Evolutionary conservation across 169 alveolate species (phyloP).

Genomic region (Eimeria praecox): DNA sequence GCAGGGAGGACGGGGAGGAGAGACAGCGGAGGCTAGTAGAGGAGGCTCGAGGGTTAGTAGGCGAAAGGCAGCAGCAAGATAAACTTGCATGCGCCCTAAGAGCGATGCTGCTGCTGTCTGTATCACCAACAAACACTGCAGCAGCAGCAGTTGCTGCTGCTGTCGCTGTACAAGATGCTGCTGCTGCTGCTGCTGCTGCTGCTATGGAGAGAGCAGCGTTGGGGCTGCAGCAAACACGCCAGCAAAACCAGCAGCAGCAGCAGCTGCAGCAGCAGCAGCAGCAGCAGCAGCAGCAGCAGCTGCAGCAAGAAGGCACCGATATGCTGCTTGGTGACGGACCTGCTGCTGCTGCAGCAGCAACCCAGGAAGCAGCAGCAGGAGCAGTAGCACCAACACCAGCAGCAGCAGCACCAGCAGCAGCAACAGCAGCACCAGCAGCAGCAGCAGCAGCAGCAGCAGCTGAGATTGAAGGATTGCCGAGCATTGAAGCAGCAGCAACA

Average conservation of each 20-base stretch:
- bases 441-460: neutral
- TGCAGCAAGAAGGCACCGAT: neutral
- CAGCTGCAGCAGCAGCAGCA: neutral
- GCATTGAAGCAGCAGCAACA: neutral
- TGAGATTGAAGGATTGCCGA: too few relatives aligned
- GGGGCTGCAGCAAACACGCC: neutral
- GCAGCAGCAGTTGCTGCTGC: slow-evolving; percentile 18
- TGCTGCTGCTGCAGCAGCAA: slow-evolving; percentile 6
- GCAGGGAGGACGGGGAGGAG: neutral
- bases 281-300: neutral
- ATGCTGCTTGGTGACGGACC: neutral
- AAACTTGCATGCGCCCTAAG: slow-evolving; percentile 96
- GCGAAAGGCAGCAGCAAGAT: slow-evolving; percentile 95
- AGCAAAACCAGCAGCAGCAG: neutral
- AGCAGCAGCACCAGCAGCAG: too few relatives aligned
- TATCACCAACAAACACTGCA: neutral
- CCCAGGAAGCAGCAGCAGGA: neutral
- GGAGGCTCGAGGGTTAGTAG: slow-evolving; percentile 94
- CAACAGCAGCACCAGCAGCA: neutral
- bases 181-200: slow-evolving; percentile 13
- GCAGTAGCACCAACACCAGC: too few relatives aligned
- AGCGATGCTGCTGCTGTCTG: slow-evolving; percentile 86
- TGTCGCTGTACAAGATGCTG: neutral
- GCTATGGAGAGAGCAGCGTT: too few relatives aligned
- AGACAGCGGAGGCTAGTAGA: slow-evolving; percentile 61